Evolutionary conservation across 768 basidiomycete species (phyloP).

Genomic region (Suillus hirtellus): DNA sequence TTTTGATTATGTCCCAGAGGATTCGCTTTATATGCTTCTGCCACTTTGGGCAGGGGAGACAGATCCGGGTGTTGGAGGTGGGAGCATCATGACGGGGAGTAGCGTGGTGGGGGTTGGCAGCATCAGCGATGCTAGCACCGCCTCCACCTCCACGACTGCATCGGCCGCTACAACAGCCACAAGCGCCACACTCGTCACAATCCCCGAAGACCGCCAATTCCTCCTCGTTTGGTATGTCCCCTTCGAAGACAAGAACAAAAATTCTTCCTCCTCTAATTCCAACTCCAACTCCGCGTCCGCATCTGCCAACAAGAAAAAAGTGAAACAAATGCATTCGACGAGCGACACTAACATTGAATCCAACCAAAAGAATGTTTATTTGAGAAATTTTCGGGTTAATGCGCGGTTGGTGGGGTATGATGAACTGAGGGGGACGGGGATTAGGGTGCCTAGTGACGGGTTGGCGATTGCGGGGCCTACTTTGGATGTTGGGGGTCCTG

Average conservation of each 20-base stretch:
- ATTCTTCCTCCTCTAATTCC: slow-evolving; percentile 7
- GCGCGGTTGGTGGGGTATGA: slow-evolving; percentile 72
- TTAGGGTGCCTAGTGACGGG: slow-evolving; percentile 73
- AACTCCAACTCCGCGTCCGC: background rate
- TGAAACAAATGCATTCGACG: slow-evolving; percentile 29
- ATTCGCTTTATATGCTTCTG: slow-evolving; percentile 79
- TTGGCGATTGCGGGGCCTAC: slow-evolving; percentile 67
- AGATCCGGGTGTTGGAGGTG: slow-evolving; percentile 38
- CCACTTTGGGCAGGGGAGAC: slow-evolving; percentile 84
- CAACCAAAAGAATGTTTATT: slow-evolving; percentile 50
- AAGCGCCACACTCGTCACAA: slow-evolving; percentile 40
- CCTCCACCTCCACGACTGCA: background rate
- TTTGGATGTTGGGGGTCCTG: slow-evolving; percentile 43
- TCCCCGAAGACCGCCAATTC: slow-evolving; percentile 58
- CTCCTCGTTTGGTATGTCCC: slow-evolving; percentile 82
- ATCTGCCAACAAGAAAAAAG: slow-evolving; percentile 27
- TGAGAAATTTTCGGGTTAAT: slow-evolving; percentile 68
- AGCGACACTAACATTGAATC: slow-evolving; percentile 24
- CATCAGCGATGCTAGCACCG: background rate
- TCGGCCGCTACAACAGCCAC: slow-evolving; percentile 14
- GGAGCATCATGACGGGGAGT: background rate
- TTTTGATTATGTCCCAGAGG: slow-evolving; percentile 62
- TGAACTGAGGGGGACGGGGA: slow-evolving; percentile 71
- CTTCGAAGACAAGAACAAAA: slow-evolving; percentile 34
- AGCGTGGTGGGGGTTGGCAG: background rate